A percentile compares a stretch with the other conserved stretches of the same genome.
Conservation (phyloP, 1,284 basidiomycete genomes). For the Tremellales sp. region DNA sequence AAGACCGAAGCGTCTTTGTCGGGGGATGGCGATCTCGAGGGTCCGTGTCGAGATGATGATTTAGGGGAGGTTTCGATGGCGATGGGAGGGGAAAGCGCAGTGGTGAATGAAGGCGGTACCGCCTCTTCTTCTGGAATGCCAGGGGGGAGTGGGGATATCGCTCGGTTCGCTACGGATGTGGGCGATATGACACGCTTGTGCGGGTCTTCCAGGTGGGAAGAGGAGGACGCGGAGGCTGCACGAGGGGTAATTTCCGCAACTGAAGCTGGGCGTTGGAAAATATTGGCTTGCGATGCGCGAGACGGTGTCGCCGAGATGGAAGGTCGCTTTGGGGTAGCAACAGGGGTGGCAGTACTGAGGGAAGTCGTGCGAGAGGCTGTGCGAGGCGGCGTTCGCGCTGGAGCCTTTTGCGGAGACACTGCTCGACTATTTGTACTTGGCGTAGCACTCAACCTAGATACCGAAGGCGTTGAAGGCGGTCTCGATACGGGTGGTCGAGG, state of each 20-base stretch:
- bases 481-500: constrained; percentile 13
- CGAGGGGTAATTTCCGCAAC: constrained; percentile 6
- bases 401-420: not conserved
- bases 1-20: constrained; percentile 21
- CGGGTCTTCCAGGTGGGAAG: constrained; percentile 5
- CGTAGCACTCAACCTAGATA: constrained; percentile 6
- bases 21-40: constrained; percentile 13
- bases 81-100: constrained; percentile 1
- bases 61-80: constrained; percentile 1
- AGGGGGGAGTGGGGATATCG: constrained; percentile 15
- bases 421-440: not conserved
- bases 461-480: constrained; percentile 27
- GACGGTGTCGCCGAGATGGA: constrained; percentile 2
- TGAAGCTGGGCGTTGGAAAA: constrained; percentile 25
- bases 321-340: constrained; percentile 4
- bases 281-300: not conserved
- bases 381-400: constrained; percentile 7
- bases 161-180: constrained; percentile 6
- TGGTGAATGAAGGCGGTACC: no score
- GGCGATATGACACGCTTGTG: constrained; percentile 1
- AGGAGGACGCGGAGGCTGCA: not conserved
- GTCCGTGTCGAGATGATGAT: not conserved
- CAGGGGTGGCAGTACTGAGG: constrained; percentile 8
- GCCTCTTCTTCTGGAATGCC: no score
- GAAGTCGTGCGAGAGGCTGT: constrained; percentile 2